phyloP scores from a whole-genome alignment of 2,329 filamentous ascomycete genomes.

The Alternaria metachromatica region DNA sequence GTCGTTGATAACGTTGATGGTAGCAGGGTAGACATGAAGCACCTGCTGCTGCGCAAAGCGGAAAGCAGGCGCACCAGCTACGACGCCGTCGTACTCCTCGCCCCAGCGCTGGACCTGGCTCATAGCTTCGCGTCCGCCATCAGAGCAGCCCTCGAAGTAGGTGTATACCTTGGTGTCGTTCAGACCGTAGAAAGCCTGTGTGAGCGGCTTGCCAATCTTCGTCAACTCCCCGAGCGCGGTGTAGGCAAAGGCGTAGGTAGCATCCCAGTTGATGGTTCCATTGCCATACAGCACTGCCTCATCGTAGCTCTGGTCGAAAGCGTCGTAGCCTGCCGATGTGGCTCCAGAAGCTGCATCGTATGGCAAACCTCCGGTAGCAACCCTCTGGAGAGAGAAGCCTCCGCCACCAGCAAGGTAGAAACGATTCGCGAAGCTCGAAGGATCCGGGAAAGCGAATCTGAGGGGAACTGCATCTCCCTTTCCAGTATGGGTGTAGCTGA shows the following conservation, averaged over 20 bases:
- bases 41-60: slow-evolving; percentile 56
- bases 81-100: slow-evolving; percentile 56
- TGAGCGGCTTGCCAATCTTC: slow-evolving; percentile 54
- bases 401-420: slow-evolving; percentile 58
- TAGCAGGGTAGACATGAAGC: slow-evolving; percentile 50
- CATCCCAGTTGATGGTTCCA: slow-evolving; percentile 60
- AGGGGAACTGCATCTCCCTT: slow-evolving; percentile 21
- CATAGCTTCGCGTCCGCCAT: slow-evolving; percentile 59
- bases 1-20: slow-evolving; percentile 49
- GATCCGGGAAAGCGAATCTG: slow-evolving; percentile 54
- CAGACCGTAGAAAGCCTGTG: slow-evolving; percentile 48
- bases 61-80: slow-evolving; percentile 57
- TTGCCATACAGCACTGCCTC: slow-evolving; percentile 48
- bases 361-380: slow-evolving; percentile 52
- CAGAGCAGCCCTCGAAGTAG: slow-evolving; percentile 63
- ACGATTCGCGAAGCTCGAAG: slow-evolving; percentile 54
- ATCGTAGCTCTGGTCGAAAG: slow-evolving; percentile 52
- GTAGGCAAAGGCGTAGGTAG: slow-evolving; percentile 60
- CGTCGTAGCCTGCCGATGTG: slow-evolving; percentile 60
- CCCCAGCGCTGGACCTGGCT: slow-evolving; percentile 61
- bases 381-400: slow-evolving; percentile 41
- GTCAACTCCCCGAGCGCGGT: slow-evolving; percentile 61
- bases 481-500: slow-evolving; percentile 56
- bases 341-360: slow-evolving; percentile 58
- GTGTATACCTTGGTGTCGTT: slow-evolving; percentile 47